Evolutionary conservation across 768 basidiomycete species (phyloP), one percentile per base, ranked within the genome.

Genomic region (Hypholoma fasciculare): DNA sequence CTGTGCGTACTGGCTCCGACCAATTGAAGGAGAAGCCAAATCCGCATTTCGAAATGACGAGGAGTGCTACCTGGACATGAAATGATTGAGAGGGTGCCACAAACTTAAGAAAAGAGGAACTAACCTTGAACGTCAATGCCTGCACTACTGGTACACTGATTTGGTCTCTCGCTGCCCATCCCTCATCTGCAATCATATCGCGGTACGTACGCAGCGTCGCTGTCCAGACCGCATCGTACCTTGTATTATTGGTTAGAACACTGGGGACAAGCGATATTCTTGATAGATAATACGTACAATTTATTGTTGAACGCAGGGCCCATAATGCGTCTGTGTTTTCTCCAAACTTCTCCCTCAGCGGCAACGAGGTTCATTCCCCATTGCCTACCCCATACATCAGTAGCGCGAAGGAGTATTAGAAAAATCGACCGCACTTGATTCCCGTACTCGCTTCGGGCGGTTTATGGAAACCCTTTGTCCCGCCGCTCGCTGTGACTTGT

Each of bases 1-100:
- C 61, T 1, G 72, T 63, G 6, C 56, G 68, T 1, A 78, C 74
- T 20, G 77, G 77, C 5, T 72, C 65, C 9, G 63, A 61, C 80
- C 79, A 82, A 30, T 69, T 70, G 47, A 79, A 76, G 0, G 72
- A 64, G 39, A 81, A 75, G 1, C 81, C 82, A 50, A 82, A 81
- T 1, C 77, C 80, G 57, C 80, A 82, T 61, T 66, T 74, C 8
- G 74, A 75, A 20, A 82, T 72, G 7, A 80, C 66, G n/a, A 80
- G 60, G 9, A 81, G 70, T 3, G 80, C 75, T 13, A 78, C 58
- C 78, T 82, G 30, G 20, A 26, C 16, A 42, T 9, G 11, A 12
- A 12, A 39, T 6, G 26, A 40, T 52, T n/a, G 14, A 12, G 20
- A 11, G 40, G 30, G 30, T 7, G 30, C 9, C 9, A 30, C 16